Evolutionary conservation across 306 rosid genomes (phyloP).

Genomic region (Hippophae rhamnoides): DNA sequence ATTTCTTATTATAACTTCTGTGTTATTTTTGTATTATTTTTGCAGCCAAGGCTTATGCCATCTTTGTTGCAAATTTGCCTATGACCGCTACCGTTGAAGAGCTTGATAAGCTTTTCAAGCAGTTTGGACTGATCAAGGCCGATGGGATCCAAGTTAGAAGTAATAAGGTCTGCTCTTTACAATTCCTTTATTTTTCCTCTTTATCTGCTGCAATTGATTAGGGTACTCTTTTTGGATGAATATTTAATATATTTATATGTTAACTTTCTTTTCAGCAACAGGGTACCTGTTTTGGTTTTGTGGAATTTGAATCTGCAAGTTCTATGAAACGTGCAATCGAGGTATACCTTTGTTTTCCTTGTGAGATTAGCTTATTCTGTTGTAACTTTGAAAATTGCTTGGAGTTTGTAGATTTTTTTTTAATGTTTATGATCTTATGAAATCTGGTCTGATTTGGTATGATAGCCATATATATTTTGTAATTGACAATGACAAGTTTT

Average conservation of each 20-base stretch:
- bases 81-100: slow-evolving; percentile 72
- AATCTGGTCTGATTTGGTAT: too few relatives aligned
- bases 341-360: slow-evolving; percentile 23
- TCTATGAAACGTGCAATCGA: slow-evolving; percentile 61
- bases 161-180: slow-evolving; percentile 36
- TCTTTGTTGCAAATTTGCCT: slow-evolving; percentile 78
- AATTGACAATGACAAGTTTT: too few relatives aligned
- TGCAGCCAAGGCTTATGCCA: slow-evolving; percentile 64
- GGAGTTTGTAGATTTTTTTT: too few relatives aligned
- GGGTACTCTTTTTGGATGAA: background rate
- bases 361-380: too few relatives aligned
- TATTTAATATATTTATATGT: background rate
- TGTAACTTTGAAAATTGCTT: too few relatives aligned
- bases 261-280: slow-evolving; percentile 37
- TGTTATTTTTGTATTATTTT: background rate
- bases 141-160: slow-evolving; percentile 84
- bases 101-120: slow-evolving; percentile 50
- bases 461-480: too few relatives aligned
- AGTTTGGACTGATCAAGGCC: slow-evolving; percentile 61
- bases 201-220: background rate
- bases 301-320: slow-evolving; percentile 66
- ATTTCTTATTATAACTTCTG: background rate
- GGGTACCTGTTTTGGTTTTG: slow-evolving; percentile 78
- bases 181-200: background rate
- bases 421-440: too few relatives aligned